Conservation (phyloP, 1,284 basidiomycete species). For the Leccinum huronense region DNA sequence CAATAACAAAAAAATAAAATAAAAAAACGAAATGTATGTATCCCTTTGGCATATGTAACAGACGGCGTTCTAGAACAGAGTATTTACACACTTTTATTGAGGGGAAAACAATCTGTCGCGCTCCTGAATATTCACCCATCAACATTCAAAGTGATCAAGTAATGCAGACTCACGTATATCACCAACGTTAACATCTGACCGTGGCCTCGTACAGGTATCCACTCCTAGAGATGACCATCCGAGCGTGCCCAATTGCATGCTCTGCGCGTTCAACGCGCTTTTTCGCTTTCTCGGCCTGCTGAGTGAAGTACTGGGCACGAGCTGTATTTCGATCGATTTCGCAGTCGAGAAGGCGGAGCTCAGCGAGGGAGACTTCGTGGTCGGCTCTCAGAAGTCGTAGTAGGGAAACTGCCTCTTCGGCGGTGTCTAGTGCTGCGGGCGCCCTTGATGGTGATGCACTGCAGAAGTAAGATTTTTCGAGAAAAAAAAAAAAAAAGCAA, state of each 20-base stretch:
- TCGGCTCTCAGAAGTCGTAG: background rate
- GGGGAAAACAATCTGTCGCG: background rate
- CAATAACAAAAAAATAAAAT: no score
- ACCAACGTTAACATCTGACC: background rate
- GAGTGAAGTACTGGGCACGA: background rate
- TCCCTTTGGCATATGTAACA: no score
- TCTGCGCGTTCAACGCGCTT: background rate
- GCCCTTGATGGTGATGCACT: background rate
- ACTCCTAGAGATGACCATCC: conserved; percentile 1
- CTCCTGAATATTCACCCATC: background rate
- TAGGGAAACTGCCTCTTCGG: background rate
- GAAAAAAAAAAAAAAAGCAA: background rate
- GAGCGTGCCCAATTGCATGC: background rate
- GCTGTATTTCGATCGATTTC: background rate
- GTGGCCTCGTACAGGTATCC: conserved; percentile 1
- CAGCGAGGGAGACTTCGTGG: background rate
- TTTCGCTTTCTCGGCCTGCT: background rate
- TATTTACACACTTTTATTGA: background rate
- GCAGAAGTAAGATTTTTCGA: background rate
- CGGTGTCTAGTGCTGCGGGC: background rate
- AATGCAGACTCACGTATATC: background rate
- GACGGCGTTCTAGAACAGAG: no score
- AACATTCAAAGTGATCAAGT: background rate
- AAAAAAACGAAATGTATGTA: no score
- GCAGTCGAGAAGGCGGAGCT: background rate